Conservation (phyloP, 2,329 filamentous ascomycete species). For the Venturia pyrina region DNA sequence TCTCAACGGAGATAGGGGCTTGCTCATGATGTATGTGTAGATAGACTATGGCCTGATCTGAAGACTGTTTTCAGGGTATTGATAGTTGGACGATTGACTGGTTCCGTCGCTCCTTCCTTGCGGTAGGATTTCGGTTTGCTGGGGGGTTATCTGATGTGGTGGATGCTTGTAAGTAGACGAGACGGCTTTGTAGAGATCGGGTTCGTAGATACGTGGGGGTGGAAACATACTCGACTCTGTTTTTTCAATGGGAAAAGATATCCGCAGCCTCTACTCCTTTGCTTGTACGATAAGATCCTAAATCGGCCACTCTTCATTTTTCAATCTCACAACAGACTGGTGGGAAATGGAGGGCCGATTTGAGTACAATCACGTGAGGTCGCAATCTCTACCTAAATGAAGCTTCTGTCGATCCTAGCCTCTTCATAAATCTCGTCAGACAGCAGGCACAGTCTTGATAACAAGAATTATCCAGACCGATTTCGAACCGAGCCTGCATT, state of each 20-base stretch:
- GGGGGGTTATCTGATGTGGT: background rate
- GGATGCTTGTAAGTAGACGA: background rate
- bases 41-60: background rate
- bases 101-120: background rate
- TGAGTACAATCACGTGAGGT: too few relatives aligned
- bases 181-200: background rate
- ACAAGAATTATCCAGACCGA: background rate
- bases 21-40: slow-evolving; percentile 6
- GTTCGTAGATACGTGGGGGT: background rate
- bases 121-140: background rate
- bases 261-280: too few relatives aligned
- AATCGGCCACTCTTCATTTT: too few relatives aligned
- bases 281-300: too few relatives aligned
- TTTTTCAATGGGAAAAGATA: too few relatives aligned
- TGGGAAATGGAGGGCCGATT: too few relatives aligned
- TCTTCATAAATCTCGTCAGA: background rate
- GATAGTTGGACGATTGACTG: background rate
- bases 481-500: too few relatives aligned
- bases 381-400: too few relatives aligned
- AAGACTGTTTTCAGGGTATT: background rate
- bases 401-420: background rate
- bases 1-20: background rate
- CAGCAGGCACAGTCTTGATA: background rate
- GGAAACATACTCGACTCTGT: background rate
- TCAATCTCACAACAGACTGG: too few relatives aligned